phyloP scores from a whole-genome alignment of 208 protist species.

The Acanthamoeba triangularis region DNA sequence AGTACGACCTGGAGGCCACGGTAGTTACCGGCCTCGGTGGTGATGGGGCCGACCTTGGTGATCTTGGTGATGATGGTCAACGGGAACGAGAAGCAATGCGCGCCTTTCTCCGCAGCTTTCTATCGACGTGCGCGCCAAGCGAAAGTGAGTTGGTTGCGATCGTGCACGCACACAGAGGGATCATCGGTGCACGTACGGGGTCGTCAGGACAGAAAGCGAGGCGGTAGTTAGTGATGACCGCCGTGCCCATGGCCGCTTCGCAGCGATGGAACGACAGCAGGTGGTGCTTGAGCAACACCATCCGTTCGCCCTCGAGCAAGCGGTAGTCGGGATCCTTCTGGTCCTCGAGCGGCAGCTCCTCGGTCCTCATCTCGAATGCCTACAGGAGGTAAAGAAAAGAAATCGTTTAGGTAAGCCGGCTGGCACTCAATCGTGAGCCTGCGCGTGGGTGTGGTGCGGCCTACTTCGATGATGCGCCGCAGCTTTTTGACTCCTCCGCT shows the following conservation, averaged over 20 bases:
- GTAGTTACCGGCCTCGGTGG: slow-evolving; percentile 61
- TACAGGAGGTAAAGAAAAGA: too few relatives aligned
- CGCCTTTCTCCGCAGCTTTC: slow-evolving; percentile 17
- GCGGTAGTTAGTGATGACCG: slow-evolving; percentile 56
- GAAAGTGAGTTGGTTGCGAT: too few relatives aligned
- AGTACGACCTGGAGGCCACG: slow-evolving; percentile 12
- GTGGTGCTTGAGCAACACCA: slow-evolving; percentile 43
- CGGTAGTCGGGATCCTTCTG: slow-evolving; percentile 29
- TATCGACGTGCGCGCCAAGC: neutral
- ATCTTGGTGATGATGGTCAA: slow-evolving; percentile 30
- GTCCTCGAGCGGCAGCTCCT: slow-evolving; percentile 11
- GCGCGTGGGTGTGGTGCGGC: too few relatives aligned
- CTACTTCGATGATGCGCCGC: slow-evolving; percentile 59
- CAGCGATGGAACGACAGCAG: slow-evolving; percentile 42
- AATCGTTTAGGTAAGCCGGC: too few relatives aligned
- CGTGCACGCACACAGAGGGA: neutral
- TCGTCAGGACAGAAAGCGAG: slow-evolving; percentile 65
- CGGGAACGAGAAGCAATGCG: slow-evolving; percentile 19
- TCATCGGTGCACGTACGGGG: neutral
- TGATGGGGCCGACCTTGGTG: slow-evolving; percentile 4
- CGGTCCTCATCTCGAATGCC: slow-evolving; percentile 1
- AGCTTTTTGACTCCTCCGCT: neutral
- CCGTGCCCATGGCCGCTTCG: slow-evolving; percentile 32
- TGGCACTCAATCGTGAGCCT: too few relatives aligned
- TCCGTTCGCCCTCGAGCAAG: slow-evolving; percentile 5